Percentiles rank a stretch among this genome's conserved stretches.
Evolutionary conservation across 805 yeast genomes (phyloP).

Genomic region (Ogataea ramenticola): DNA sequence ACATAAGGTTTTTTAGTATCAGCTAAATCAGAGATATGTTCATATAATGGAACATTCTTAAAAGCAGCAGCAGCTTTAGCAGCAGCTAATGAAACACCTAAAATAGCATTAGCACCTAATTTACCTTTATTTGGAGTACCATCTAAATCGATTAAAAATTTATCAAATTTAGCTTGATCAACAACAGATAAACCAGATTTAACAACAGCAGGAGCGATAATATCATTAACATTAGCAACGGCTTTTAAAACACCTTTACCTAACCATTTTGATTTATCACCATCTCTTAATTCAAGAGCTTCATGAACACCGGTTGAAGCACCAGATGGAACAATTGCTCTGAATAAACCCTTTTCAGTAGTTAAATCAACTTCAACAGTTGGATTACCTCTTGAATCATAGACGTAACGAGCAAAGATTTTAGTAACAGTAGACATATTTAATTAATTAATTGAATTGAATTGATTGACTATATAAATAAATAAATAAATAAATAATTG

Average conservation of each 20-base stretch:
- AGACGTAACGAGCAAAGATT: constrained; percentile 91
- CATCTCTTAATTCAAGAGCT: constrained; percentile 97
- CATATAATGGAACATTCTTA: constrained; percentile 88
- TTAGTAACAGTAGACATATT: constrained; percentile 59
- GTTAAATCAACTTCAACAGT: constrained; percentile 96
- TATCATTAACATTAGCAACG: constrained; percentile 88
- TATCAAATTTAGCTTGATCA: constrained; percentile 83
- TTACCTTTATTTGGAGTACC: constrained; percentile 97
- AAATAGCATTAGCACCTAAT: constrained; percentile 97
- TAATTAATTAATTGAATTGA: not conserved
- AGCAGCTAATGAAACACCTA: constrained; percentile 95
- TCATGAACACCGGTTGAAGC: constrained; percentile 99
- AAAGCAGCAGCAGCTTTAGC: constrained; percentile 98
- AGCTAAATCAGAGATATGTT: constrained; percentile 79
- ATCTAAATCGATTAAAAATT: constrained; percentile 78
- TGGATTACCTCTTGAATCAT: constrained; percentile 99
- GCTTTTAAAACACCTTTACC: constrained; percentile 99
- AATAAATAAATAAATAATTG: not conserved
- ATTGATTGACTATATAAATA: not conserved
- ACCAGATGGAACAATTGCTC: constrained; percentile 98
- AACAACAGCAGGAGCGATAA: constrained; percentile 90
- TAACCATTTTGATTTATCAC: constrained; percentile 94
- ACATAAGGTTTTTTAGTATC: constrained; percentile 79
- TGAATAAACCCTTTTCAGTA: constrained; percentile 90
- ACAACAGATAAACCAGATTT: constrained; percentile 75